Evolutionary conservation across 192 early-diverging fungal species (phyloP), one percentile per base, ranked within the genome.

Genomic region (Pilaira anomala): DNA sequence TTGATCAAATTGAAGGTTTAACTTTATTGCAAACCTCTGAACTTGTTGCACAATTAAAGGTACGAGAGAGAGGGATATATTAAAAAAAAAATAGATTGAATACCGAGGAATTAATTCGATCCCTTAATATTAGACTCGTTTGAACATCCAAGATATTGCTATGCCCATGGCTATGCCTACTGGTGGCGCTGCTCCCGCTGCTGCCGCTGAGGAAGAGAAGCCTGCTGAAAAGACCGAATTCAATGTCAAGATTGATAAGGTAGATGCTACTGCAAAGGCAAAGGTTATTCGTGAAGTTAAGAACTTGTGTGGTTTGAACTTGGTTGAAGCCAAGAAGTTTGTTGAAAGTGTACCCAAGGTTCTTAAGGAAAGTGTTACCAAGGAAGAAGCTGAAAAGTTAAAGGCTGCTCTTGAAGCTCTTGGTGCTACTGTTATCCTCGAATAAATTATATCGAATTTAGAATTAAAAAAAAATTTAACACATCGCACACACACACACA

Each of bases 241-340:
- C 83, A 93, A 84, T 72, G 91, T 98, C 63, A 98, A 90, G 81
- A 85, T 98, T 30, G 93, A 94, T 63, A 94, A 93, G 87, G 89
- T 96, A 62, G 93, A 97, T 67, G 88, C 94, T 22, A 87, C 90
- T 22, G 77, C 90, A 60, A 98, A 98, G 80, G 94, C 97, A 66
- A 98, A 98, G 85, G 86, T 98, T 49, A 98, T 98, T 67, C 88
- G 92, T 75, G 97, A 98, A 80, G 93, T 98, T 65, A 97, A 97
- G 85, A 89, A 85, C 72, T 71, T 98, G 62, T 93, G 94, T 19
- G 93, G 93, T 56, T 90, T 93, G 63, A 97, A 93, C 82, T 77
- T 98, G 77, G 93, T 98, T 19, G 97, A 96, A 71, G 97, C 97
- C 70, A 98, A 98, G 85, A 98, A 98, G 84, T 97, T 98, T 80